Base-by-base conservation (phyloP, 2,329 filamentous ascomycete species). In the Fusarium ambrosium region DNA sequence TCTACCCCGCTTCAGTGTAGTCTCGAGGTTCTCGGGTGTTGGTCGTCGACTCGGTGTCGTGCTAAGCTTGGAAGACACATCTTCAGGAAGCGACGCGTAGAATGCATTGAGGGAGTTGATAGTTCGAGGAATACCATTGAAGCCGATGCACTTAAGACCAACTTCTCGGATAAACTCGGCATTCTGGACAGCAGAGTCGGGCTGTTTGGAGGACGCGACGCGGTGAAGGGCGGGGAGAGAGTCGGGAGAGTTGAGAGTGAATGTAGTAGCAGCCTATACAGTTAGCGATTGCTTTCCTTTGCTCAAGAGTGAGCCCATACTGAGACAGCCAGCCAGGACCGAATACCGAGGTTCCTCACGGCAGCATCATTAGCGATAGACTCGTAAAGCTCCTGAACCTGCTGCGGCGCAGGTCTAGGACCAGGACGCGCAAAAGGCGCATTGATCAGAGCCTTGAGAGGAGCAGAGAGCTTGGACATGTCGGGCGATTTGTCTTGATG, bases 231-330 rank as follows among this genome's bases (percentile, higher is more conserved):
- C 83, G 5, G 89, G 84, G 74, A 96, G 89, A 4, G 93, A 93
- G 67, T 93, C 92, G 27, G 94, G 94, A 2, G 94, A 95, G 85
- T 97, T 97, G 86, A 97, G 91, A 1, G 94, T 97, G 85, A 96
- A 94, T 2, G 94, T 95, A 20, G 94, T 92, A 36, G 94, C 94
- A 1, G 94, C 93, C 92, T 94, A 16, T 2, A 2, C 20, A 8
- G 4, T 78, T 11, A 79, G 72, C 24, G 32, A 20, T 8, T 20
- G 7, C 4, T 10, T 4, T 4, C 20, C 8, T 34, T 0, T 36
- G 10, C 10, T 55, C 18, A 32, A 32, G 6, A 55, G 18, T 32
- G 7, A 14, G 6, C 3, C n/a, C 85, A 14, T 80, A 92, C 91
- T 39, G 92, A 91, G 41, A 94, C 83, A 18, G 90, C 89, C 18